These are phyloP conservation scores for Leccinellum rugosiceps DNA, from an alignment of 768 basidiomycete genomes.

Conservation along the genomic window DNA sequence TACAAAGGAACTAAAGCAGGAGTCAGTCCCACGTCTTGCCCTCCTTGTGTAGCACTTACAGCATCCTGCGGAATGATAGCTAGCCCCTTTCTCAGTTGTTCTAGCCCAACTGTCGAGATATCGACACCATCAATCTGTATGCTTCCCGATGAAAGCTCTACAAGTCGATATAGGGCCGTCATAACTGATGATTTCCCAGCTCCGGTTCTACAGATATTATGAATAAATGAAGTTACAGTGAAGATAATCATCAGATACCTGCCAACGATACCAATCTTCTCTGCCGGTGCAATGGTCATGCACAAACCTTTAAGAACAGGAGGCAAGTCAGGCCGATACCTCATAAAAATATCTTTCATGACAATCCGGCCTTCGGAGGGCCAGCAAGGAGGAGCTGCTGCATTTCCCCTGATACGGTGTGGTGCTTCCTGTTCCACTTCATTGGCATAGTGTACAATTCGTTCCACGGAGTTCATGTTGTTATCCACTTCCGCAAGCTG, in stretches of 20 bases:
- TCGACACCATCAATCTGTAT: conserved; percentile 84
- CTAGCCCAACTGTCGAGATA: conserved; percentile 75
- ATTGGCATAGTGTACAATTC: conserved; percentile 77
- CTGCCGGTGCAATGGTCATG: conserved; percentile 67
- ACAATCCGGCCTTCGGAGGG: conserved; percentile 70
- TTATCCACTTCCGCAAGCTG: conserved; percentile 88
- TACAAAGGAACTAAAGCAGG: conserved; percentile 38
- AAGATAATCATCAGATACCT: conserved; percentile 29
- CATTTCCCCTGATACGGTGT: conserved; percentile 57
- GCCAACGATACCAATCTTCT: conserved; percentile 92
- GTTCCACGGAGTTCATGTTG: conserved; percentile 89
- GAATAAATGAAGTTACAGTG: background rate
- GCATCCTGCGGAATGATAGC: conserved; percentile 84
- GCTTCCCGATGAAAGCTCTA: conserved; percentile 72
- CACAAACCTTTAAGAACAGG: conserved; percentile 80
- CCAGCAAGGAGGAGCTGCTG: conserved; percentile 65
- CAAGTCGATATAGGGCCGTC: conserved; percentile 82
- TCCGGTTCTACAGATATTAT: conserved; percentile 52
- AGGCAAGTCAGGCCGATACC: conserved; percentile 86
- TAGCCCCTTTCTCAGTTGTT: conserved; percentile 62
- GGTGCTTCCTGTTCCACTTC: conserved; percentile 81
- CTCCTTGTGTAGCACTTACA: conserved; percentile 6
- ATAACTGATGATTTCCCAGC: conserved; percentile 91
- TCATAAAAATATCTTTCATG: conserved; percentile 72
- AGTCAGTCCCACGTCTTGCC: background rate